A percentile compares a stretch with the other conserved stretches of the same genome.
phyloP scores from a whole-genome alignment of 495 filamentous ascomycete genomes.

The Cercophora scortea region DNA sequence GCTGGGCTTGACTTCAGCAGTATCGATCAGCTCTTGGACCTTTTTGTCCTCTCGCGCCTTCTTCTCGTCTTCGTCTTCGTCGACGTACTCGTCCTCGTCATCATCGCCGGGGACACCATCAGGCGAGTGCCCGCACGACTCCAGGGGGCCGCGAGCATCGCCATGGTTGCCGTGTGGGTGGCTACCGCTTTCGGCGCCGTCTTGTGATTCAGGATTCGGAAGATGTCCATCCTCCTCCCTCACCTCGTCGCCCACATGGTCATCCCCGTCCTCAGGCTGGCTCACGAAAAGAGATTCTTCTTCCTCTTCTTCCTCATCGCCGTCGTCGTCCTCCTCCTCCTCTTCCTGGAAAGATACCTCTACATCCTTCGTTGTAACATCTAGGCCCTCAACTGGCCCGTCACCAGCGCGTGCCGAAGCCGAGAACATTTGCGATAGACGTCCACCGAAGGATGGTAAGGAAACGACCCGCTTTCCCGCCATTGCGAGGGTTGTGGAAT shows the following conservation, averaged over 20 bases:
- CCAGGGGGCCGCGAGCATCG: conserved; percentile 4
- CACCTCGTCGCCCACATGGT: conserved; percentile 2
- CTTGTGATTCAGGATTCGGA: too few species aligned
- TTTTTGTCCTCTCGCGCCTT: conserved; percentile 58
- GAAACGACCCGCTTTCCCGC: conserved; percentile 5
- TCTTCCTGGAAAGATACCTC: conserved; percentile 10
- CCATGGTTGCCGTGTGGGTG: neutral
- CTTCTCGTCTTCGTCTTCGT: conserved; percentile 37
- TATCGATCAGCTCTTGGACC: conserved; percentile 41
- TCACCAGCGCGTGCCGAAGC: conserved; percentile 49
- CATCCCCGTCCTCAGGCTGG: conserved; percentile 2
- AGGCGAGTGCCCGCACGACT: conserved; percentile 2
- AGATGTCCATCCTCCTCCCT: neutral
- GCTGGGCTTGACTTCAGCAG: conserved; percentile 37
- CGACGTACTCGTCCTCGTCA: conserved; percentile 18
- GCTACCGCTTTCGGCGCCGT: too few species aligned
- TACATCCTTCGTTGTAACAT: conserved; percentile 22
- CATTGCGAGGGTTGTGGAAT: neutral
- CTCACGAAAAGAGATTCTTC: conserved; percentile 18
- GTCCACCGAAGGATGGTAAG: conserved; percentile 52
- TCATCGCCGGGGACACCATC: conserved; percentile 2
- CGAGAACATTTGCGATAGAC: conserved; percentile 61
- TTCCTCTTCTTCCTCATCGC: conserved; percentile 3
- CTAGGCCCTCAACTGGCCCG: conserved; percentile 13
- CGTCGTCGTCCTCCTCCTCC: conserved; percentile 10